These are phyloP conservation scores for Blastocrithidia nonstop DNA, from an alignment of 208 protist species.

Conservation along the genomic window DNA sequence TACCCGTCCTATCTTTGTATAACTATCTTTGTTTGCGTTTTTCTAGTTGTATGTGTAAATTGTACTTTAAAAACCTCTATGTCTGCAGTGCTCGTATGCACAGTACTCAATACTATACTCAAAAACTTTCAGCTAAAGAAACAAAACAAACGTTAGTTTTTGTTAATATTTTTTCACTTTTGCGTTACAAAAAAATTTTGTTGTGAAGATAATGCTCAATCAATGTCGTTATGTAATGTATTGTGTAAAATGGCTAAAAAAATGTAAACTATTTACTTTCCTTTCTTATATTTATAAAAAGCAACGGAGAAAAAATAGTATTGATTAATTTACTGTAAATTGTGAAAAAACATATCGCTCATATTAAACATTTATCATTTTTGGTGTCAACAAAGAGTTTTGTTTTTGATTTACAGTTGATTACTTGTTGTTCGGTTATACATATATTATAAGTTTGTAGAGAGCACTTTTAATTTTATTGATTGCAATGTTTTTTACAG, in stretches of 20 bases:
- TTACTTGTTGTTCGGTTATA: too few species aligned
- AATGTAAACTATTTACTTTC: background rate
- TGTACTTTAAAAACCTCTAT: background rate
- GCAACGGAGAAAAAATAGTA: background rate
- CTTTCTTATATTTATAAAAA: background rate
- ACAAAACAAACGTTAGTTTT: background rate
- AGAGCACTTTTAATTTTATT: too few species aligned
- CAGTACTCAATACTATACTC: too few species aligned
- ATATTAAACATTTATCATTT: background rate
- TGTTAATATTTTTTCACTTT: background rate
- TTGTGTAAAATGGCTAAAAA: background rate
- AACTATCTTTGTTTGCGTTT: background rate
- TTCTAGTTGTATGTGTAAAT: background rate
- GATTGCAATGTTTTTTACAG: too few species aligned
- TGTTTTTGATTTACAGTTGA: too few species aligned
- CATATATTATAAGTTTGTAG: too few species aligned
- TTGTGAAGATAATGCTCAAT: background rate
- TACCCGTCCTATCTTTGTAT: background rate
- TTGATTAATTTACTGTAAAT: background rate
- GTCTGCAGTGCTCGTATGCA: too few species aligned
- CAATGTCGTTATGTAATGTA: constrained; percentile 1
- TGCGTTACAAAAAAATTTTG: background rate
- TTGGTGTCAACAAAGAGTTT: too few species aligned
- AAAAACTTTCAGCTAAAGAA: too few species aligned
- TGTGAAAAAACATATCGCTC: background rate